Conservation (phyloP, 495 filamentous ascomycete species). For the Neurospora africana region DNA sequence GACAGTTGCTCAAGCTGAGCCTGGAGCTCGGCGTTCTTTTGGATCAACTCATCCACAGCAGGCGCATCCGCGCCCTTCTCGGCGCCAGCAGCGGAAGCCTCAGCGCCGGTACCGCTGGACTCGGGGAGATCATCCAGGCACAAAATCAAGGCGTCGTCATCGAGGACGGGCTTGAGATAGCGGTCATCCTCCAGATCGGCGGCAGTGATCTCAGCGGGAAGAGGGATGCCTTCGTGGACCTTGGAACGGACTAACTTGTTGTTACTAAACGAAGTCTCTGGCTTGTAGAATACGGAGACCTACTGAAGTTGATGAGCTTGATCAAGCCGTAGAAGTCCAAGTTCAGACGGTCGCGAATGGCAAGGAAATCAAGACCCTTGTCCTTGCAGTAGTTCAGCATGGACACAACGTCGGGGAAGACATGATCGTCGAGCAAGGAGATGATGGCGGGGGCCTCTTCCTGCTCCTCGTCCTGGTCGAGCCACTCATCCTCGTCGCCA, state of each 20-base stretch:
- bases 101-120: constrained; percentile 12
- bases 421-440: constrained; percentile 59
- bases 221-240: constrained; percentile 34
- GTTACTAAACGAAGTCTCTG: neutral
- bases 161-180: constrained; percentile 74
- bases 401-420: constrained; percentile 50
- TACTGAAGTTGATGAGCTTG: constrained; percentile 74
- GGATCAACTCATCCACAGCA: constrained; percentile 31
- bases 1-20: constrained; percentile 53
- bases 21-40: constrained; percentile 57
- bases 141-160: constrained; percentile 80
- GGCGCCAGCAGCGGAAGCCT: constrained; percentile 1
- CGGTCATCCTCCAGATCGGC: constrained; percentile 58
- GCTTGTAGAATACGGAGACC: constrained; percentile 4
- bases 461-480: constrained; percentile 59
- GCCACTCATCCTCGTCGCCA: constrained; percentile 61
- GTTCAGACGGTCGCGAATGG: constrained; percentile 48
- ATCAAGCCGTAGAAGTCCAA: constrained; percentile 77
- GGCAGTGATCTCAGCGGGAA: constrained; percentile 45
- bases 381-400: constrained; percentile 68
- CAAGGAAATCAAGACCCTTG: constrained; percentile 62
- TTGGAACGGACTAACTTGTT: constrained; percentile 26
- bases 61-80: constrained; percentile 13
- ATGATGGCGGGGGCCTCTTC: constrained; percentile 49
- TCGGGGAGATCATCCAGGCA: constrained; percentile 65